phyloP scores from a whole-genome alignment of 805 yeast species.

The Metschnikowia colocasiae region DNA sequence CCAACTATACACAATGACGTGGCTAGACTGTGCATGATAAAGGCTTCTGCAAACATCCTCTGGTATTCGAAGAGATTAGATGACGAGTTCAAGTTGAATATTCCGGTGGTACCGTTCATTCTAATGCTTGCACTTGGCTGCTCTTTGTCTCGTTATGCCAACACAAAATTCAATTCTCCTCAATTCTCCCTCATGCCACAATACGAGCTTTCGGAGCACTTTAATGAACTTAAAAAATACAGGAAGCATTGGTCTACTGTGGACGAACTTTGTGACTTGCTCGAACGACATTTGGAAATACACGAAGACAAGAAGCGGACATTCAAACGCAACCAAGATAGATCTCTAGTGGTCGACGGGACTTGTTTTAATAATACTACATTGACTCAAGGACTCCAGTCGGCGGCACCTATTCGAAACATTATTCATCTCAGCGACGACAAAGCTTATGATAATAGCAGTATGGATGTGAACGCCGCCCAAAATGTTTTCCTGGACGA shows the following conservation, averaged over 20 bases:
- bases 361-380: neutral
- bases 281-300: conserved; percentile 6
- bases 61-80: conserved; percentile 22
- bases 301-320: conserved; percentile 20
- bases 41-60: conserved; percentile 27
- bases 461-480: neutral
- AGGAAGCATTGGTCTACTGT: conserved; percentile 26
- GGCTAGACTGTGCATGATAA: conserved; percentile 22
- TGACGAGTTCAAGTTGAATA: conserved; percentile 20
- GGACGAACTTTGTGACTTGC: conserved; percentile 25
- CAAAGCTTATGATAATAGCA: neutral
- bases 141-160: neutral
- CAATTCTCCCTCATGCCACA: neutral
- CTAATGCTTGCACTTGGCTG: conserved; percentile 1
- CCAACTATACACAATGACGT: conserved; percentile 19
- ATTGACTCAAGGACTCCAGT: neutral
- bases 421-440: conserved; percentile 8
- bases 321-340: neutral
- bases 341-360: conserved; percentile 1
- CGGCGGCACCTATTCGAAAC: conserved; percentile 9
- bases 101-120: conserved; percentile 24
- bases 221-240: conserved; percentile 22
- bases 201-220: conserved; percentile 20
- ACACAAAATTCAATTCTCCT: neutral
- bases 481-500: conserved; percentile 2